A percentile compares a stretch with the other conserved stretches of the same genome.
Evolutionary conservation across 1,284 basidiomycete species (phyloP).

Genomic region (Ceratobasidium theobromae): DNA sequence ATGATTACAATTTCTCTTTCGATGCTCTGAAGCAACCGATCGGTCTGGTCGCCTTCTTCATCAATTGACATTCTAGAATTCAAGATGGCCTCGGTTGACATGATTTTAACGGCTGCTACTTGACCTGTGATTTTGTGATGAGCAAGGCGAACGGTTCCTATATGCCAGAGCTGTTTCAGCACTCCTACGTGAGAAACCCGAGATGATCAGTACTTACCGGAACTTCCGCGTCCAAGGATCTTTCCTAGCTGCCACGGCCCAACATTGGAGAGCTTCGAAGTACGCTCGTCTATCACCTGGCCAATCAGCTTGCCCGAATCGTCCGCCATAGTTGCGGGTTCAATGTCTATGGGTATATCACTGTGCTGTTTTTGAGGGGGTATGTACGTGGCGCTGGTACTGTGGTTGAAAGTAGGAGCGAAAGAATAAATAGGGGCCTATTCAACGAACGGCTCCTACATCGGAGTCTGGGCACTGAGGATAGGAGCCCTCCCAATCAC

Average conservation of each 20-base stretch:
- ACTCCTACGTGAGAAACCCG: background rate
- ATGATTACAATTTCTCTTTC: conserved; percentile 99
- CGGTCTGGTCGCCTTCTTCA: conserved; percentile 65
- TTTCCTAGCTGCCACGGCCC: conserved; percentile 93
- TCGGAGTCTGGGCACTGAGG: background rate
- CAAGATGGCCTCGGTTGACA: conserved; percentile 77
- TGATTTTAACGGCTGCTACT: conserved; percentile 95
- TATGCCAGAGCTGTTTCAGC: conserved; percentile 5
- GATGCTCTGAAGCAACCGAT: conserved; percentile 72
- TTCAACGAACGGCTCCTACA: background rate
- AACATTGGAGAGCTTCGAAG: conserved; percentile 49
- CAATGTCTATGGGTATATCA: conserved; percentile 1
- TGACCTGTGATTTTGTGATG: conserved; percentile 85
- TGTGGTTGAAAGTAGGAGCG: conserved; percentile 7
- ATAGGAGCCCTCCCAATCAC: conserved; percentile 9
- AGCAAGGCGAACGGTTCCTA: conserved; percentile 90
- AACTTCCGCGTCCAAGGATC: conserved; percentile 89
- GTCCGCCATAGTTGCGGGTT: conserved; percentile 6
- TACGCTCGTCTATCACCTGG: conserved; percentile 44
- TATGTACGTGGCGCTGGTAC: background rate
- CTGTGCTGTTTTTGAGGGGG: background rate
- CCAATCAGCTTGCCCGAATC: background rate
- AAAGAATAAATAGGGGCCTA: background rate
- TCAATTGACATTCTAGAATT: conserved; percentile 70
- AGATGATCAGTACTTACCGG: conserved; percentile 56